A percentile compares a stretch with the other conserved stretches of the same genome.
phyloP scores from a whole-genome alignment of 768 basidiomycete species.

The Sarcomyxa edulis region DNA sequence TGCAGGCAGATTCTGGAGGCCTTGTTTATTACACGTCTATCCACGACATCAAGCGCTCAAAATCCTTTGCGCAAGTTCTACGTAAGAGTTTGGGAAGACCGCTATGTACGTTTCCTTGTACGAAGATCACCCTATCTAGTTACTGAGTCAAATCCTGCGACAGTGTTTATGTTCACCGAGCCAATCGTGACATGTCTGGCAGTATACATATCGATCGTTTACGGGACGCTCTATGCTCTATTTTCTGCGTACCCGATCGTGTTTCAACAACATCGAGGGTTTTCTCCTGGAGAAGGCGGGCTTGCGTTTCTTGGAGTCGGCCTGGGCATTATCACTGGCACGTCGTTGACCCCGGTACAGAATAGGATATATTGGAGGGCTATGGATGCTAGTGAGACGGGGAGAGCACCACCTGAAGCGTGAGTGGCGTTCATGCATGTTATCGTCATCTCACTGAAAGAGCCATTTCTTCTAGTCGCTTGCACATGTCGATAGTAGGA shows the following conservation, averaged over 20 bases:
- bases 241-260: constrained; percentile 61
- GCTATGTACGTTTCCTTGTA: constrained; percentile 34
- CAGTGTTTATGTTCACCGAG: constrained; percentile 57
- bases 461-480: constrained; percentile 15
- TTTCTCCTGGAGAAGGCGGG: constrained; percentile 49
- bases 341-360: constrained; percentile 46
- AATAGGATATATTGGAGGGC: constrained; percentile 47
- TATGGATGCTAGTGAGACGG: constrained; percentile 40
- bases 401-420: constrained; percentile 58
- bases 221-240: constrained; percentile 59
- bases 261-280: constrained; percentile 47
- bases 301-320: constrained; percentile 65
- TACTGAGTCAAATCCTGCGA: too few relatives aligned
- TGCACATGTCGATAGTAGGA: constrained; percentile 54
- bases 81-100: constrained; percentile 48
- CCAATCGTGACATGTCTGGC: constrained; percentile 57
- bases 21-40: constrained; percentile 41
- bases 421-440: constrained; percentile 28
- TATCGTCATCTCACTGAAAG: neutral
- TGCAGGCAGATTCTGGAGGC: constrained; percentile 35
- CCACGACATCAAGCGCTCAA: constrained; percentile 40
- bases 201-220: constrained; percentile 55
- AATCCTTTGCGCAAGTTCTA: constrained; percentile 36
- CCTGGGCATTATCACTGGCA: constrained; percentile 47
- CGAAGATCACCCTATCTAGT: constrained; percentile 8